Evolutionary conservation across 2,329 filamentous ascomycete genomes (phyloP).

Genomic region (Grosmannia clavigera): DNA sequence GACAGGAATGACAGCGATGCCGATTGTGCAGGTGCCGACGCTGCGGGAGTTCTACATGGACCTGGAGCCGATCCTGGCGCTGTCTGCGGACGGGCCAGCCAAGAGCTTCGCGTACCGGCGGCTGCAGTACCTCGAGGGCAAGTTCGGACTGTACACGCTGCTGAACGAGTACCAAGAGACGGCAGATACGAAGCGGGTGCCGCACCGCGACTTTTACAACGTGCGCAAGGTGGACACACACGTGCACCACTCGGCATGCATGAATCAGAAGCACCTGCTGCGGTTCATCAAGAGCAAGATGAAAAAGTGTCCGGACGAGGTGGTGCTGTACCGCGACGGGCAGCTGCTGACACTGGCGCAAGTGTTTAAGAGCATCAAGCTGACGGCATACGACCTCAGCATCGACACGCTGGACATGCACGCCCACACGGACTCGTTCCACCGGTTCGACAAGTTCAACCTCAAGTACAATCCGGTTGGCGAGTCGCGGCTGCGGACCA

Average conservation of each 20-base stretch:
- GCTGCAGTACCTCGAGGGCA: conserved; percentile 89
- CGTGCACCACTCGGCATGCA: conserved; percentile 97
- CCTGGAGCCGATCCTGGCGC: conserved; percentile 69
- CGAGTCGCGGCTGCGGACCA: conserved; percentile 89
- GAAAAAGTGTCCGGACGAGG: conserved; percentile 94
- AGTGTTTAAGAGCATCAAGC: conserved; percentile 93
- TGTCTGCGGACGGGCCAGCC: conserved; percentile 90
- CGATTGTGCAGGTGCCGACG: conserved; percentile 75
- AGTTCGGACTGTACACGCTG: conserved; percentile 88
- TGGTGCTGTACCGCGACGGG: conserved; percentile 83
- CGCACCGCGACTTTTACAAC: conserved; percentile 98
- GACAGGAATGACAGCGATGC: conserved; percentile 39
- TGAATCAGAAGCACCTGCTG: conserved; percentile 98
- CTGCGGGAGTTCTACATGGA: conserved; percentile 95
- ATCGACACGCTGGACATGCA: conserved; percentile 99
- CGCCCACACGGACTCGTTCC: conserved; percentile 94
- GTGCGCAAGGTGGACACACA: conserved; percentile 98
- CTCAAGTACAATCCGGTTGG: conserved; percentile 97
- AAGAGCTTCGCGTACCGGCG: conserved; percentile 96
- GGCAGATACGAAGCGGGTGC: conserved; percentile 93
- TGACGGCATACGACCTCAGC: conserved; percentile 93
- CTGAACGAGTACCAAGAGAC: conserved; percentile 97
- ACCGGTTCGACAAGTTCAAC: conserved; percentile 99
- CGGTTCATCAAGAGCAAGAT: conserved; percentile 99
- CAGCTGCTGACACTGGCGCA: conserved; percentile 83